phyloP scores from a whole-genome alignment of 2,329 filamentous ascomycete species.

The Sarocladium brachiariae region DNA sequence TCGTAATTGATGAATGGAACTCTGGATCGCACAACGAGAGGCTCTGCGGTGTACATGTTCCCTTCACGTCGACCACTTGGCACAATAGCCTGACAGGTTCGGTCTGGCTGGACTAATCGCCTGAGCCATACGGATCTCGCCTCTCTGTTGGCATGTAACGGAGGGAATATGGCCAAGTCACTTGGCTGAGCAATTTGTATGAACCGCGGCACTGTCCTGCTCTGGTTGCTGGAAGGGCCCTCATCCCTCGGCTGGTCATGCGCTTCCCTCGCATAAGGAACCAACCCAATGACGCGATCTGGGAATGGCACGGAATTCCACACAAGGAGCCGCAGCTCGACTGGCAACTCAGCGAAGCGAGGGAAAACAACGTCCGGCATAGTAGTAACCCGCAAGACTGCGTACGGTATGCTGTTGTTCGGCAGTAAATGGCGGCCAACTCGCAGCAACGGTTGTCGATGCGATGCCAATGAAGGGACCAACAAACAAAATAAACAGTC shows the following conservation, averaged over 20 bases:
- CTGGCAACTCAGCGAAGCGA: background rate
- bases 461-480: no score
- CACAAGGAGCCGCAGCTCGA: background rate
- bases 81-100: background rate
- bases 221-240: background rate
- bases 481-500: no score
- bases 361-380: background rate
- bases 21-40: background rate
- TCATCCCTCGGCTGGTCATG: background rate
- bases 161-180: background rate
- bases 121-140: background rate
- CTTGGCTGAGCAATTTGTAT: background rate
- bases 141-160: background rate
- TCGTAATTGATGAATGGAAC: conserved; percentile 1
- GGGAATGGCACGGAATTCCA: background rate
- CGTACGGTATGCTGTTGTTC: no score
- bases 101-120: background rate
- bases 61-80: background rate
- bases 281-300: background rate
- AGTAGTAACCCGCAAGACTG: no score
- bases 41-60: background rate
- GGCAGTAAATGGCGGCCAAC: no score
- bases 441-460: no score
- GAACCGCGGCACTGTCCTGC: background rate
- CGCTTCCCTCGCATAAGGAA: background rate